Evolutionary conservation across 1,284 basidiomycete genomes (phyloP).

Genomic region (Sporisorium exsertum): DNA sequence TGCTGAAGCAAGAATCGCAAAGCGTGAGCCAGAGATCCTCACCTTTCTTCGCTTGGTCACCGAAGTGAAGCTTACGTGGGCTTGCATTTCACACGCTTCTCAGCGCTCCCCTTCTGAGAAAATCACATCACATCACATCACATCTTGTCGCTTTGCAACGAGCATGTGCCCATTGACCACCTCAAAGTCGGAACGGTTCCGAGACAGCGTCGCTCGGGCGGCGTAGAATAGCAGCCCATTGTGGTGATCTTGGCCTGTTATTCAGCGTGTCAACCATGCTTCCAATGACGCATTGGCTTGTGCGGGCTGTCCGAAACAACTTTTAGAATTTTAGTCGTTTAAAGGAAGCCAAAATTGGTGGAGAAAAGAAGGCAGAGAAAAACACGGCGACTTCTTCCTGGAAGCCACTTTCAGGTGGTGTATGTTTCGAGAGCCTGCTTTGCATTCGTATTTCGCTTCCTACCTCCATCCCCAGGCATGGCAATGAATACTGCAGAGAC

Average conservation of each 20-base stretch:
- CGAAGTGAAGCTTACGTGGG: slow-evolving; percentile 7
- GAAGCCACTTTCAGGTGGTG: no score
- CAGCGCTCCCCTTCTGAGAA: background rate
- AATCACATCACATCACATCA: background rate
- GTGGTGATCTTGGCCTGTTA: background rate
- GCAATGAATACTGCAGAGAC: no score
- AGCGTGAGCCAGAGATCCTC: no score
- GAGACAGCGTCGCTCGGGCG: background rate
- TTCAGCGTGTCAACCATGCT: slow-evolving; percentile 2
- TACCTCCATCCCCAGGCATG: no score
- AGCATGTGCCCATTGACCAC: background rate
- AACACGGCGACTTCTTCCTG: no score
- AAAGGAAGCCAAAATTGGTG: background rate
- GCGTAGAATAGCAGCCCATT: background rate
- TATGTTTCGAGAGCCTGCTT: no score
- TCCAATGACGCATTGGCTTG: background rate
- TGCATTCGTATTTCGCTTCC: no score
- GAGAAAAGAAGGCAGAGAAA: background rate
- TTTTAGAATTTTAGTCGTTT: background rate
- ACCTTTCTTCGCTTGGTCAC: background rate
- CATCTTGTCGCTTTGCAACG: background rate
- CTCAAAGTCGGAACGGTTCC: background rate
- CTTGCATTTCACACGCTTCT: slow-evolving; percentile 37
- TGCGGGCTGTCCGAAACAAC: background rate
- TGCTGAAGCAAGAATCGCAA: background rate